phyloP scores from a whole-genome alignment of 78 protist genomes.

The Planoprotostelium fungivorum region DNA sequence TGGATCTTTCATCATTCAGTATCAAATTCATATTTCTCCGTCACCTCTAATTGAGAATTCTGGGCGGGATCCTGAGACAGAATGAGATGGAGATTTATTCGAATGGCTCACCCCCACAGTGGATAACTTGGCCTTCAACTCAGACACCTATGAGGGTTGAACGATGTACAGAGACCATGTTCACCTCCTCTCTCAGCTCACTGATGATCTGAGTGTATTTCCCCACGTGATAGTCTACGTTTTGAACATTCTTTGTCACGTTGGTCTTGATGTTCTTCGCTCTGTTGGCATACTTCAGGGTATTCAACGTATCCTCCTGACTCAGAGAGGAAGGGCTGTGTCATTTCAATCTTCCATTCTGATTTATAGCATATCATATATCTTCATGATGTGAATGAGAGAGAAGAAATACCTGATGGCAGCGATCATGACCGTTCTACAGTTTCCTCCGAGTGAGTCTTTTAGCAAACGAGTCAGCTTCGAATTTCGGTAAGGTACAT shows the following conservation, averaged over 20 bases:
- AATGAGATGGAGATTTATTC: too few relatives aligned
- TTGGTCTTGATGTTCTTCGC: conserved; percentile 66
- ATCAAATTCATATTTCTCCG: too few relatives aligned
- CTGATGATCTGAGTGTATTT: conserved; percentile 61
- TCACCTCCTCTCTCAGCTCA: conserved; percentile 41
- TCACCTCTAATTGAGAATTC: too few relatives aligned
- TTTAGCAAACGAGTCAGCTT: conserved; percentile 96
- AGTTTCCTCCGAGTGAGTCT: conserved; percentile 95
- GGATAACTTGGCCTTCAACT: too few relatives aligned
- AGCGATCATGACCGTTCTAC: conserved; percentile 92
- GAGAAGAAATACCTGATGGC: conserved; percentile 32
- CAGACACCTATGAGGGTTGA: too few relatives aligned
- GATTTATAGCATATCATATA: neutral
- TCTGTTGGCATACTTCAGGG: conserved; percentile 92
- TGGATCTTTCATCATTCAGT: too few relatives aligned
- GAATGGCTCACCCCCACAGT: too few relatives aligned
- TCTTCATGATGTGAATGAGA: neutral
- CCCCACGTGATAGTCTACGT: conserved; percentile 28
- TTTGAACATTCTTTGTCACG: conserved; percentile 32
- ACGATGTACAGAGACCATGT: too few relatives aligned
- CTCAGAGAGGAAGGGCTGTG: conserved; percentile 62
- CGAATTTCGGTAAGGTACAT: conserved; percentile 93
- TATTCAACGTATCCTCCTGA: conserved; percentile 88
- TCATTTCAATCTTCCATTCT: neutral
- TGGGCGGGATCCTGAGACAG: too few relatives aligned